Conservation (phyloP, 2,329 filamentous ascomycete genomes). For the Talaromyces albobiverticillius region DNA sequence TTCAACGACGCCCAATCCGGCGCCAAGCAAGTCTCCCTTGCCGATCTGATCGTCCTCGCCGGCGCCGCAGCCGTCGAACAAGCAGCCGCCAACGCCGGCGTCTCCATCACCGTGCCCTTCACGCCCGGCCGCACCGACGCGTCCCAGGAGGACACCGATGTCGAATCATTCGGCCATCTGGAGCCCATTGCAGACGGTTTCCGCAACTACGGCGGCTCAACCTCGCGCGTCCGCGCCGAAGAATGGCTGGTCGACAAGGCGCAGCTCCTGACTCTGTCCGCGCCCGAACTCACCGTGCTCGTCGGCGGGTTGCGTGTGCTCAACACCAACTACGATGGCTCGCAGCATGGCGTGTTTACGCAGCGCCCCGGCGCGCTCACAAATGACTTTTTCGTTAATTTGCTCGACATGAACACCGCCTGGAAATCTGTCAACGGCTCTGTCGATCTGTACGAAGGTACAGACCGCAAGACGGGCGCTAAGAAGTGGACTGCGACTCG, state of each 20-base stretch:
- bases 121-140: conserved; percentile 70
- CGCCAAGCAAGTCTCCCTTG: conserved; percentile 72
- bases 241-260: conserved; percentile 70
- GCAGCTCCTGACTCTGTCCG: conserved; percentile 65
- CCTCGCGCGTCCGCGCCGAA: conserved; percentile 61
- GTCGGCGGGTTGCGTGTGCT: conserved; percentile 70
- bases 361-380: conserved; percentile 65
- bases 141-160: conserved; percentile 68
- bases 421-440: conserved; percentile 58
- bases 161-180: conserved; percentile 61
- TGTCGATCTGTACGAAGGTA: conserved; percentile 60
- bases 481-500: conserved; percentile 70
- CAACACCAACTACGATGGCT: conserved; percentile 69
- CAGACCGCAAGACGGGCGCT: conserved; percentile 62
- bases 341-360: conserved; percentile 66
- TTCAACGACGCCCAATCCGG: conserved; percentile 56
- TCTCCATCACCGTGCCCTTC: conserved; percentile 65
- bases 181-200: conserved; percentile 72
- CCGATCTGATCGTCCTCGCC: conserved; percentile 74
- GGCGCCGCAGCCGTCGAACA: conserved; percentile 70
- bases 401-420: conserved; percentile 63
- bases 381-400: conserved; percentile 80
- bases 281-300: conserved; percentile 68
- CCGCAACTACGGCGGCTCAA: conserved; percentile 71
- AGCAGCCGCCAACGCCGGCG: conserved; percentile 42